These are phyloP conservation scores for Pachyrhizus erosus DNA, from an alignment of 306 rosid species.

Conservation along the genomic window DNA sequence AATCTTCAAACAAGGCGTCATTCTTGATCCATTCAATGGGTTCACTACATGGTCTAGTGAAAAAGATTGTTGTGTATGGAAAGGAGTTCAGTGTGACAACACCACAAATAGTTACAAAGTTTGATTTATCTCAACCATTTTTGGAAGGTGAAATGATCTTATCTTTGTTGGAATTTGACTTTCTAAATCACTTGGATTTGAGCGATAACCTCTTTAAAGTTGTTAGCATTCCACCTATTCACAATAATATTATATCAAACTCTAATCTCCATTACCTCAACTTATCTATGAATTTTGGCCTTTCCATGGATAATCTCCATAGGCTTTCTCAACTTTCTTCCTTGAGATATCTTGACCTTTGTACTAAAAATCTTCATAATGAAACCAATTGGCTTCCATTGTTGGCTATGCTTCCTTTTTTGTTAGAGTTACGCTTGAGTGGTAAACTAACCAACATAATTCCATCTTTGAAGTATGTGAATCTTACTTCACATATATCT, in stretches of 20 bases:
- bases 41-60: not conserved
- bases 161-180: slow-evolving; percentile 20
- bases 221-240: not conserved
- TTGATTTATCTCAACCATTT: not conserved
- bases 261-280: not conserved
- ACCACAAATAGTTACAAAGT: not conserved
- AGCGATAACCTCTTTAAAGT: accelerated
- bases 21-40: not conserved
- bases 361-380: too few relatives aligned
- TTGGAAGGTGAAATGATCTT: slow-evolving; percentile 6
- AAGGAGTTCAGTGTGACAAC: slow-evolving; percentile 20
- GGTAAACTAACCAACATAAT: not conserved
- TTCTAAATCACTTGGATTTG: slow-evolving; percentile 1
- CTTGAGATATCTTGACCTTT: too few relatives aligned
- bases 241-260: not conserved
- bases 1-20: not conserved
- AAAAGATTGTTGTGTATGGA: slow-evolving; percentile 33
- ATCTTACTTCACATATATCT: slow-evolving; percentile 2
- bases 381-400: not conserved
- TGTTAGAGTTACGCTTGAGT: not conserved
- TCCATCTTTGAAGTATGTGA: not conserved
- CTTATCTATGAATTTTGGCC: not conserved
- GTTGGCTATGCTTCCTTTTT: slow-evolving; percentile 1
- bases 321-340: slow-evolving; percentile 4
- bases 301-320: not conserved